Conservation (phyloP, 2,329 filamentous ascomycete genomes). For the Paecilomyces sp. region DNA sequence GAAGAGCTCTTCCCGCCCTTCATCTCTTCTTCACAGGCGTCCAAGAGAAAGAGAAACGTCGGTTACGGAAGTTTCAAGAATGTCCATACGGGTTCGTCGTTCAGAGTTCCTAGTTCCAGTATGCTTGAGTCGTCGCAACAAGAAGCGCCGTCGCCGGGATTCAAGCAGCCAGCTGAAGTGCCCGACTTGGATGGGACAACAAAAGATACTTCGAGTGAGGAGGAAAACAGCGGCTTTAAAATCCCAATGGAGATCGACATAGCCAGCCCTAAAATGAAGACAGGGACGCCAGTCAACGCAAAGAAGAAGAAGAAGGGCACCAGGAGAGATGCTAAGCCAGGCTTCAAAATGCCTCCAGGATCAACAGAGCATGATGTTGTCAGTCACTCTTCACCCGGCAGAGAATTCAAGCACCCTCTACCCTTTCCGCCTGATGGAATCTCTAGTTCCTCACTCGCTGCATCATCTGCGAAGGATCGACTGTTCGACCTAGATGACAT, state of each 20-base stretch:
- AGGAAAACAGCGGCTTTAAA: constrained; percentile 14
- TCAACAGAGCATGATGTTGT: constrained; percentile 1
- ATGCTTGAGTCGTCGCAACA: constrained; percentile 2
- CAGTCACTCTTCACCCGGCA: constrained; percentile 3
- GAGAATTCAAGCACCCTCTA: constrained; percentile 20
- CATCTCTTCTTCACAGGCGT: constrained; percentile 8
- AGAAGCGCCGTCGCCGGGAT: constrained; percentile 2
- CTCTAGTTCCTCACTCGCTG: constrained; percentile 21
- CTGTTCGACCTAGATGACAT: constrained; percentile 13
- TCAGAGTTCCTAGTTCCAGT: constrained; percentile 10
- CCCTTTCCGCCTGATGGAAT: constrained; percentile 13
- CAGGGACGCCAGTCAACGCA: background rate
- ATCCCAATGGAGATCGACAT: constrained; percentile 17
- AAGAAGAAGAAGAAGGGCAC: background rate
- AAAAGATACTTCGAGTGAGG: constrained; percentile 3
- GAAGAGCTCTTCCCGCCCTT: background rate
- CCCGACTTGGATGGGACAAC: background rate
- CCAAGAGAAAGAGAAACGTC: constrained; percentile 11
- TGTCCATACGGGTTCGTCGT: constrained; percentile 7
- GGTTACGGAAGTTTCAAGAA: constrained; percentile 12
- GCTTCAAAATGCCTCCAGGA: constrained; percentile 3
- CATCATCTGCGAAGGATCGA: constrained; percentile 13
- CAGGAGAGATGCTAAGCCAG: background rate
- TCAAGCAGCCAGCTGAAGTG: constrained; percentile 4
- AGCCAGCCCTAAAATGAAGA: constrained; percentile 8